These are phyloP conservation scores for Globisporangium viniferum DNA, from an alignment of 352 stramenopile genomes.

Conservation along the genomic window DNA sequence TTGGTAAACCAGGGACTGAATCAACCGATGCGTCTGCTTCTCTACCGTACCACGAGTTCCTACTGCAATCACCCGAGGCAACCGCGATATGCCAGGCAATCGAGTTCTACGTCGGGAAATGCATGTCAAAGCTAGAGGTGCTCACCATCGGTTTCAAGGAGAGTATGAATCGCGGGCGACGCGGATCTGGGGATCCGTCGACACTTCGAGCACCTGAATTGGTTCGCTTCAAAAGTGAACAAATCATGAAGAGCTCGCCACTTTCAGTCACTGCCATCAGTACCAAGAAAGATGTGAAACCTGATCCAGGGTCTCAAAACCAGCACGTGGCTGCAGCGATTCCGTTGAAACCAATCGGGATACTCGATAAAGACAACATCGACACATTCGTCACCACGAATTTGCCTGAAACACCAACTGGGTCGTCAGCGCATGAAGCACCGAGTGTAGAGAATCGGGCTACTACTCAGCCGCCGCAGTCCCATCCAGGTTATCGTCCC, in stretches of 20 bases:
- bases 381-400: background rate
- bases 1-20: background rate
- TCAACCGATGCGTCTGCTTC: background rate
- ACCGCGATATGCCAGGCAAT: constrained; percentile 56
- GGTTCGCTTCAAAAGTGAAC: constrained; percentile 12
- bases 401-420: background rate
- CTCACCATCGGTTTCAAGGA: constrained; percentile 33
- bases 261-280: background rate
- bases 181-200: background rate
- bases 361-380: background rate
- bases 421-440: background rate
- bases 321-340: constrained; percentile 10
- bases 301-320: background rate
- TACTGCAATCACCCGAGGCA: constrained; percentile 59
- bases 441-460: background rate
- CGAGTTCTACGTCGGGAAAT: constrained; percentile 79
- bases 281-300: background rate
- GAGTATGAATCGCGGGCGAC: constrained; percentile 10
- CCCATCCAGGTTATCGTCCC: background rate
- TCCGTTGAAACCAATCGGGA: constrained; percentile 2
- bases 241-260: constrained; percentile 2
- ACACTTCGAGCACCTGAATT: constrained; percentile 2
- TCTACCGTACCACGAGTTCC: constrained; percentile 37
- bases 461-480: background rate
- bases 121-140: constrained; percentile 72